These are phyloP conservation scores for Plasmodium reichenowi DNA, from an alignment of 169 alveolate genomes.

Conservation along the genomic window DNA sequence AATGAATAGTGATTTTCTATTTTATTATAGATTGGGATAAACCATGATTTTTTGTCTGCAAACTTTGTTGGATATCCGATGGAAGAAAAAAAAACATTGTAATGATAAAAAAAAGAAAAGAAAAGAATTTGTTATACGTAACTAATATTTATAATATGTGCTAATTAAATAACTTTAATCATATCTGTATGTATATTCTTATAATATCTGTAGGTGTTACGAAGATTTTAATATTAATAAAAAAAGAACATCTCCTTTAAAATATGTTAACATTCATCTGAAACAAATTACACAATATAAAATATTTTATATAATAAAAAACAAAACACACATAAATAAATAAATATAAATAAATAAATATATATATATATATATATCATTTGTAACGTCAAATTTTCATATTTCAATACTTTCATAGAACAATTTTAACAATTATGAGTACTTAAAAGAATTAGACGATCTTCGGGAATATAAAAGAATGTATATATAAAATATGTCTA, in stretches of 20 bases:
- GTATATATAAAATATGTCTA: conserved; percentile 36
- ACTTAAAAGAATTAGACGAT: conserved; percentile 44
- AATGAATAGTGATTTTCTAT: background rate
- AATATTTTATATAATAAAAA: background rate
- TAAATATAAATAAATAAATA: background rate
- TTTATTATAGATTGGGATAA: conserved; percentile 24
- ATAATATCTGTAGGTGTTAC: conserved; percentile 16
- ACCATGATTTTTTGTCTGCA: conserved; percentile 26
- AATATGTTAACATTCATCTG: conserved; percentile 9
- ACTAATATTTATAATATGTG: background rate
- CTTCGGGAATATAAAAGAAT: conserved; percentile 66
- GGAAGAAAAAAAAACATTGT: conserved; percentile 34
- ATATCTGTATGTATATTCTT: background rate
- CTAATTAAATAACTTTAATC: background rate
- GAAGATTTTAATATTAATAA: conserved; percentile 12
- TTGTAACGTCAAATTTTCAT: background rate
- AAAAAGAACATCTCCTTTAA: conserved; percentile 8
- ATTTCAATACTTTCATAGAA: conserved; percentile 11
- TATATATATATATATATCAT: background rate
- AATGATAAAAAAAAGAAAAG: conserved; percentile 5
- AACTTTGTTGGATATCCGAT: conserved; percentile 33
- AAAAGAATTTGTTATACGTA: background rate
- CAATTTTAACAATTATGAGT: conserved; percentile 34
- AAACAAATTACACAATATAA: no score
- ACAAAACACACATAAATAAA: background rate